Percentiles rank a stretch among this genome's conserved stretches.
phyloP scores from a whole-genome alignment of 352 stramenopile species.

The Phytophthora crassamura region DNA sequence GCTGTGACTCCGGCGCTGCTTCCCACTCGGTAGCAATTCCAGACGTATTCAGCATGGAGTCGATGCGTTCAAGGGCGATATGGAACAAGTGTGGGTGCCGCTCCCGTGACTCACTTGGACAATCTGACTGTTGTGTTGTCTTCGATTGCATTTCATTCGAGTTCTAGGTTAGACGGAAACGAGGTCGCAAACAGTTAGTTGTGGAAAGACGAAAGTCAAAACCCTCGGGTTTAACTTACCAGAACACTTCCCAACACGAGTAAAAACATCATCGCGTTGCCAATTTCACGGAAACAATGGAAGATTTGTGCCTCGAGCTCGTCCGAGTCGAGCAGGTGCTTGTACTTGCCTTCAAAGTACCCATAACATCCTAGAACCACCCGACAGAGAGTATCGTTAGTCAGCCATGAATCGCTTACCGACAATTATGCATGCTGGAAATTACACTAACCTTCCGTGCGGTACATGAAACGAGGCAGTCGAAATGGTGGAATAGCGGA shows the following conservation, averaged over 20 bases:
- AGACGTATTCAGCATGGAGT: conserved; percentile 36
- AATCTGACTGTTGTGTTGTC: conserved; percentile 8
- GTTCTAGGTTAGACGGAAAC: conserved; percentile 1
- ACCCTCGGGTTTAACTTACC: conserved; percentile 23
- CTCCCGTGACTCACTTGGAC: neutral
- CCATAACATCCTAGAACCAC: conserved; percentile 60
- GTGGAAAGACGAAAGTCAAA: neutral
- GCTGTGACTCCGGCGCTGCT: conserved; percentile 39
- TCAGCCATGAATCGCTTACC: neutral
- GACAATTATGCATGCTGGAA: neutral
- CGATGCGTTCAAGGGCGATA: conserved; percentile 35
- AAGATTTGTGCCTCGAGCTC: conserved; percentile 87
- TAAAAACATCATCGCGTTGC: conserved; percentile 78
- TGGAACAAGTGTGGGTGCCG: conserved; percentile 26
- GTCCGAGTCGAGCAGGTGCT: conserved; percentile 76
- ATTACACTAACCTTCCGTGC: conserved; percentile 45
- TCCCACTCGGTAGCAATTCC: conserved; percentile 52
- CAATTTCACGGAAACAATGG: conserved; percentile 80
- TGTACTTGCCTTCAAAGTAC: conserved; percentile 87
- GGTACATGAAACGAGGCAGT: conserved; percentile 75
- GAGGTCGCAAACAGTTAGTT: neutral
- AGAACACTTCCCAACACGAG: conserved; percentile 45
- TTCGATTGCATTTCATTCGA: conserved; percentile 17
- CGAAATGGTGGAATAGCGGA: conserved; percentile 78
- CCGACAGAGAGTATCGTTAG: neutral